These are phyloP conservation scores for Biscogniauxia mediterranea DNA, from an alignment of 2,329 filamentous ascomycete species.

Conservation along the genomic window DNA sequence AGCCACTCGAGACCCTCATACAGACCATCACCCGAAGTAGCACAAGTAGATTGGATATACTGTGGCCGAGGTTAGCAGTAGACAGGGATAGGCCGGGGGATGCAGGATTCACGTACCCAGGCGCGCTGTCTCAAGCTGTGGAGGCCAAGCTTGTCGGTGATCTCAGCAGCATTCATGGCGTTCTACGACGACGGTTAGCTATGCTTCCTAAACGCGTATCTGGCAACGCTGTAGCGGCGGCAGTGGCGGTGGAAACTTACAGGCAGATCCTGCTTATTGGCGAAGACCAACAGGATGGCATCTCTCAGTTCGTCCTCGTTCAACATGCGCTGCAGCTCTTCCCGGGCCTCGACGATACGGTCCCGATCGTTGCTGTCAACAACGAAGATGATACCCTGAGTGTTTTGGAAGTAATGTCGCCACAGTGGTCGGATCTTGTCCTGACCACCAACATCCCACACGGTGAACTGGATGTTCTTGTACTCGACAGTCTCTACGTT, in stretches of 20 bases:
- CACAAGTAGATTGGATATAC: conserved; percentile 99
- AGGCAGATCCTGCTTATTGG: conserved; percentile 99
- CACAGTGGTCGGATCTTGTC: conserved; percentile 99
- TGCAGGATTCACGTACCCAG: conserved; percentile 71
- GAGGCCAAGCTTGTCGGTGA: conserved; percentile 99
- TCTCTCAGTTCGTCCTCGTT: conserved; percentile 99
- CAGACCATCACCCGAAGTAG: conserved; percentile 97
- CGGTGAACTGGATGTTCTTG: conserved; percentile 99
- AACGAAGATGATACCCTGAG: conserved; percentile 99
- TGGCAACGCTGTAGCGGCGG: no score
- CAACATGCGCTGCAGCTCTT: conserved; percentile 96
- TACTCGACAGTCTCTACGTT: conserved; percentile 99
- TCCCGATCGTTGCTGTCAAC: conserved; percentile 99
- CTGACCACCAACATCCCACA: conserved; percentile 99
- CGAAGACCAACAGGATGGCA: conserved; percentile 93
- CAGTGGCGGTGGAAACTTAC: conserved; percentile 54
- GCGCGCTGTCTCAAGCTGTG: conserved; percentile 98
- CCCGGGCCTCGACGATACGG: conserved; percentile 93
- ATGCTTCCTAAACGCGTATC: neutral
- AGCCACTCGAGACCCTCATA: conserved; percentile 98
- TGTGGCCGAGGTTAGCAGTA: conserved; percentile 36
- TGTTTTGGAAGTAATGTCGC: conserved; percentile 99
- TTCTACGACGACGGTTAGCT: conserved; percentile 60
- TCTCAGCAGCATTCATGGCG: conserved; percentile 99
- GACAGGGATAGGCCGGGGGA: conserved; percentile 1